These are phyloP conservation scores for Dioscorea zingiberensis DNA, from an alignment of 106 monocot species.

Conservation along the genomic window DNA sequence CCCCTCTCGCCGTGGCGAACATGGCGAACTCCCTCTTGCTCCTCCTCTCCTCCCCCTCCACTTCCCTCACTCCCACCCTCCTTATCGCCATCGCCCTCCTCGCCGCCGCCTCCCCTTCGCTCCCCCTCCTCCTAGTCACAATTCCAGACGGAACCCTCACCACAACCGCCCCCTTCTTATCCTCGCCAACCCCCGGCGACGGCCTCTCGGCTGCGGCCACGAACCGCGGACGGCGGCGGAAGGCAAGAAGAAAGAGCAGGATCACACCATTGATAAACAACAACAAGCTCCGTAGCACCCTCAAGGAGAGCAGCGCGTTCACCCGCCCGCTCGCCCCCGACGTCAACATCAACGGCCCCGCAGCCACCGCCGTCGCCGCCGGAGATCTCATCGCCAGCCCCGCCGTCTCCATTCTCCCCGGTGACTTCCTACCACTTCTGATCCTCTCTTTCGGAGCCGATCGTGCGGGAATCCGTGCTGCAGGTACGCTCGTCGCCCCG, in stretches of 20 bases:
- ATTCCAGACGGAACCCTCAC: background rate
- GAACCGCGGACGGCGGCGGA: slow-evolving; percentile 12
- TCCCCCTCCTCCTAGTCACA: slow-evolving; percentile 8
- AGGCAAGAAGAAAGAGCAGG: slow-evolving; percentile 33
- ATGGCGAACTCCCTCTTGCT: slow-evolving; percentile 38
- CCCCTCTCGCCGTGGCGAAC: slow-evolving; percentile 52
- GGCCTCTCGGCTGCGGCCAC: background rate
- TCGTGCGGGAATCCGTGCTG: too few species aligned
- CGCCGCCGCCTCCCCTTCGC: slow-evolving; percentile 37
- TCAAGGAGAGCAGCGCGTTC: slow-evolving; percentile 32
- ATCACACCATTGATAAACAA: slow-evolving; percentile 27
- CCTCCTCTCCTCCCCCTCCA: slow-evolving; percentile 6
- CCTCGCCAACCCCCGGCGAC: background rate
- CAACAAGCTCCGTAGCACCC: slow-evolving; percentile 16
- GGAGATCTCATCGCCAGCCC: too few species aligned
- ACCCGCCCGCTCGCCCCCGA: slow-evolving; percentile 36
- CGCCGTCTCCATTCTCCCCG: too few species aligned
- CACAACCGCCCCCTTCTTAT: slow-evolving; percentile 1
- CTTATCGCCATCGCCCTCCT: slow-evolving; percentile 61
- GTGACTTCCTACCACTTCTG: too few species aligned
- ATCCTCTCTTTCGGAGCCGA: too few species aligned
- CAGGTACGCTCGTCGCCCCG: too few species aligned
- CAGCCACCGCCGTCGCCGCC: too few species aligned
- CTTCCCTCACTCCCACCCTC: slow-evolving; percentile 13
- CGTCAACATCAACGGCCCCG: slow-evolving; percentile 28